Base-by-base conservation (phyloP, 805 yeast genomes). In the Lachancea meyersii region DNA sequence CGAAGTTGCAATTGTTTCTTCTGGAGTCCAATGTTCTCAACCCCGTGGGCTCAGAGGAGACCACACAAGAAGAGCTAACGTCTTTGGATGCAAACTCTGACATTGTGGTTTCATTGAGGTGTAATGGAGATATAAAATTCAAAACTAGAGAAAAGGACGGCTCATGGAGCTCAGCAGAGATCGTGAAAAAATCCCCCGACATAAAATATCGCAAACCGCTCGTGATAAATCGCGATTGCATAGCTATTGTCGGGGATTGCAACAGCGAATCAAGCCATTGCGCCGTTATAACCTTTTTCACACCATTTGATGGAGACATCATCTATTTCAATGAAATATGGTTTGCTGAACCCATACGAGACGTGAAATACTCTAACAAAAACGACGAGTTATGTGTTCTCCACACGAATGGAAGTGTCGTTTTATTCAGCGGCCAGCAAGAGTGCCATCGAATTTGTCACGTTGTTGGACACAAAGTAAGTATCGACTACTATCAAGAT, bases 311-410 rank as follows among this genome's bases (percentile, higher is more conserved):
- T 16, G 26, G 18, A 6, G 18, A 17, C 2, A 13, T 40, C 17
- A 28, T 16, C 5, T 35, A 35, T 18, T 40, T 18, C 23, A 35
- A 34, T 22, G 28, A 37, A 8, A 28, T 40, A n/a, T 18, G 26
- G 35, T 40, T 40, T 27, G 34, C 38, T 10, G 20, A 28, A 8
- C 34, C 30, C 13, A 28, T 40, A 17, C 23, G 20, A 20, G 44
- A 40, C 32, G 27, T 34, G 17, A 26, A 35, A n/a, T 40, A 34
- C 16, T 40, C 35, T n/a, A 9, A 5, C 10, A 27, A 16, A 18
- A 34, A 27, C 14, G 17, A 28, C 21, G 38, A 34, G 35, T 18
- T 40, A 21, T 34, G 39, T 14, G 44, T 40, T 17, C 44, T 40
- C 7, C 35, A 14, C 16, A 26, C 20, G 11, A 33, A 34, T 16